Percentiles rank a stretch among this genome's conserved stretches.
Conservation (phyloP, 2,329 filamentous ascomycete genomes). For the Tolypocladium amazonense region DNA sequence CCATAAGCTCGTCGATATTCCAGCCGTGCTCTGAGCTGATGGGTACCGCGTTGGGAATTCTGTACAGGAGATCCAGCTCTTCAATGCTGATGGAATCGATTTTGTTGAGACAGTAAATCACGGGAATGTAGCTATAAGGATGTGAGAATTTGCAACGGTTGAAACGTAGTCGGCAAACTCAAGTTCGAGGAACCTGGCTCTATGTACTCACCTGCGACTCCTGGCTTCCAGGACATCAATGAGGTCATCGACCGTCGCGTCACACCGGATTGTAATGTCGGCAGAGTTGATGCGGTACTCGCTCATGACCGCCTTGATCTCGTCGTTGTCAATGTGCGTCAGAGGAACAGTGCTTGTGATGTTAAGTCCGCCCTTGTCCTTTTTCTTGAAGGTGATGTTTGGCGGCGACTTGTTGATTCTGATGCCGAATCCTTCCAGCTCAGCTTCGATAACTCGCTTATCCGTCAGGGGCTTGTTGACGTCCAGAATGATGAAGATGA, state of each 20-base stretch:
- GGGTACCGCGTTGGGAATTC: conserved; percentile 92
- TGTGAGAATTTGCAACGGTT: neutral
- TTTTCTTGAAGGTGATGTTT: conserved; percentile 99
- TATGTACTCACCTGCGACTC: conserved; percentile 46
- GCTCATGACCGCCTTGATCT: conserved; percentile 95
- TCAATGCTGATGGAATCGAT: conserved; percentile 98
- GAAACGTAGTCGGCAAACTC: neutral
- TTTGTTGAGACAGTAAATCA: conserved; percentile 98
- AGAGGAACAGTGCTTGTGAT: conserved; percentile 92
- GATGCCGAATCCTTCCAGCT: conserved; percentile 95
- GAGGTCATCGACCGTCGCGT: conserved; percentile 92
- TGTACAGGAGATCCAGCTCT: conserved; percentile 89
- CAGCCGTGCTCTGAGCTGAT: conserved; percentile 97
- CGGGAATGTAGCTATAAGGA: conserved; percentile 78
- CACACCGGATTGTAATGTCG: conserved; percentile 94
- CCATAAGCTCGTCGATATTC: conserved; percentile 95
- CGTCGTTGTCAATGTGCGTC: conserved; percentile 85
- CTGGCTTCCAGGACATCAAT: conserved; percentile 95
- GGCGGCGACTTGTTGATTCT: conserved; percentile 94
- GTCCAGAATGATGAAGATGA: conserved; percentile 97
- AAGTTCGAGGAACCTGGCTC: neutral
- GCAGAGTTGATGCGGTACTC: conserved; percentile 96
- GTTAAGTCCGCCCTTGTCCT: conserved; percentile 94
- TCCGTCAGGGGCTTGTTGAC: conserved; percentile 98
- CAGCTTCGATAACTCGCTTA: conserved; percentile 88